Conservation (phyloP, 164 flowering plant genomes). For the Amborella trichopoda region DNA sequence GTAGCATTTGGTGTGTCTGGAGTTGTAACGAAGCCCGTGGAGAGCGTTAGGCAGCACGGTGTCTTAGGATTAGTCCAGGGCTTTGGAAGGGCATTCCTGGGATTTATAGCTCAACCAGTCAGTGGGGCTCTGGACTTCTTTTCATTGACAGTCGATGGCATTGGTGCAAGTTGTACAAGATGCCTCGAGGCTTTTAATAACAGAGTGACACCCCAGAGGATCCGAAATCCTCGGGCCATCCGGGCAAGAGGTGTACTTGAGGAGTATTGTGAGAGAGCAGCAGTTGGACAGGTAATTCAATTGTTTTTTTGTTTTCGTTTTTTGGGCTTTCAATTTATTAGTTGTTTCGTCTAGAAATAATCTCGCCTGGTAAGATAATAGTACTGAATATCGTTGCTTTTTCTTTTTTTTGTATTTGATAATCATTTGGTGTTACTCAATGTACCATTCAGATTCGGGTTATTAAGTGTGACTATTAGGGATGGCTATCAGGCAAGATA, state of each 20-base stretch:
- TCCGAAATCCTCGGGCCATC: conserved; percentile 78
- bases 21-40: conserved; percentile 87
- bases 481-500: too few species aligned
- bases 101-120: conserved; percentile 83
- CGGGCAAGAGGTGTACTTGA: conserved; percentile 51
- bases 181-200: conserved; percentile 66
- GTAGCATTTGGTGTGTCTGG: conserved; percentile 96
- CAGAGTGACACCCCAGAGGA: conserved; percentile 43
- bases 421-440: too few species aligned
- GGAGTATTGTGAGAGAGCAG: conserved; percentile 85
- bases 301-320: too few species aligned
- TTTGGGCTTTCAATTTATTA: not conserved
- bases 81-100: conserved; percentile 78
- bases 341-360: too few species aligned
- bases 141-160: conserved; percentile 91
- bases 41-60: conserved; percentile 90
- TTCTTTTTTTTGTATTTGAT: too few species aligned
- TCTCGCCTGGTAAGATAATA: too few species aligned
- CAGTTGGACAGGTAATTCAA: conserved; percentile 78
- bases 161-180: conserved; percentile 90
- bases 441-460: too few species aligned
- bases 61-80: conserved; percentile 88
- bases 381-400: too few species aligned
- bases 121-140: conserved; percentile 96
- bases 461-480: too few species aligned